A percentile compares a stretch with the other conserved stretches of the same genome.
phyloP scores from a whole-genome alignment of 108 stramenopile species.

The Skeletonema menzelii region DNA sequence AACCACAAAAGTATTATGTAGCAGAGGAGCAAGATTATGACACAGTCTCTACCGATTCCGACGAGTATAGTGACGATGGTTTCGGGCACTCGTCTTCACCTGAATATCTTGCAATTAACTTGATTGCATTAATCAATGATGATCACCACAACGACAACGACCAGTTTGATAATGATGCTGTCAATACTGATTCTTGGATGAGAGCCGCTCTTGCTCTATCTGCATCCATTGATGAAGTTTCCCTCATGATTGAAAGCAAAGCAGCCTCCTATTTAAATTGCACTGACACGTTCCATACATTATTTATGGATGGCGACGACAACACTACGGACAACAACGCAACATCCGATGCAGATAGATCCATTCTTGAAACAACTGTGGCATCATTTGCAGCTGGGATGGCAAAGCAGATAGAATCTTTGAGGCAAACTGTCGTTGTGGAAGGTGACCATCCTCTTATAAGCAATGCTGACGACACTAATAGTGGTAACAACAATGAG shows the following conservation, averaged over 20 bases:
- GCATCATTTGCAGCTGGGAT: slow-evolving; percentile 83
- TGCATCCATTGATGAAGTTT: slow-evolving; percentile 43
- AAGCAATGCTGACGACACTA: background rate
- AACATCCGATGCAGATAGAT: slow-evolving; percentile 73
- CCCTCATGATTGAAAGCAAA: slow-evolving; percentile 33
- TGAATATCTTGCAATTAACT: background rate
- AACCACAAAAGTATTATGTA: slow-evolving; percentile 28
- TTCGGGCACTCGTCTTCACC: background rate
- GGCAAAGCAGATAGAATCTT: slow-evolving; percentile 78
- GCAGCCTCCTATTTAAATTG: slow-evolving; percentile 29
- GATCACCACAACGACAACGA: background rate
- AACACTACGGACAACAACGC: background rate
- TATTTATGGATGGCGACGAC: slow-evolving; percentile 3
- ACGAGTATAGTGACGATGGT: background rate
- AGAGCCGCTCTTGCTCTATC: slow-evolving; percentile 39
- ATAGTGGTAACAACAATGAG: slow-evolving; percentile 3
- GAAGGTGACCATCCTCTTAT: slow-evolving; percentile 35
- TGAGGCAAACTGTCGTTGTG: slow-evolving; percentile 55
- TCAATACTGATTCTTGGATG: slow-evolving; percentile 38
- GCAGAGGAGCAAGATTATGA: background rate
- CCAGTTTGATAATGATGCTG: background rate
- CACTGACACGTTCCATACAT: slow-evolving; percentile 37
- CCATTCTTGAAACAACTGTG: slow-evolving; percentile 77
- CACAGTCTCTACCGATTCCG: background rate
- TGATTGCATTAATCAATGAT: background rate